Evolutionary conservation across 2,329 filamentous ascomycete species (phyloP).

Genomic region (Macrophomina pseudophaseolina): DNA sequence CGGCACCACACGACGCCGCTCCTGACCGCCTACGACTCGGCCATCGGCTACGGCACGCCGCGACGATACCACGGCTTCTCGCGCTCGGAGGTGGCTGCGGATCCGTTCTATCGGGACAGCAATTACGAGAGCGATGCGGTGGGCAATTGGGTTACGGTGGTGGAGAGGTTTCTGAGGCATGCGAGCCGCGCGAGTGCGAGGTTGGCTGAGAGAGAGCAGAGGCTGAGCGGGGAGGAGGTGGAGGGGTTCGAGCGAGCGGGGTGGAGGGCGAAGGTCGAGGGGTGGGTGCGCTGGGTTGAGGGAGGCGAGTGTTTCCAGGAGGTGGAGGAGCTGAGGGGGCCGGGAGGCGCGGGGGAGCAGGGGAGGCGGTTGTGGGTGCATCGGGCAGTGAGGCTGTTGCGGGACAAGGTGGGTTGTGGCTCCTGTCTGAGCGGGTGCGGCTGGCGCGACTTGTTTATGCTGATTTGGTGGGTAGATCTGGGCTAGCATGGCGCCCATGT

Average conservation of each 20-base stretch:
- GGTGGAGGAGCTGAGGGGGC: not conserved
- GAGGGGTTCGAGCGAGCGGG: not conserved
- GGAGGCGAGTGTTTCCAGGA: not conserved
- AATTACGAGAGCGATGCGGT: constrained; percentile 4
- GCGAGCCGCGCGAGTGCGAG: not conserved
- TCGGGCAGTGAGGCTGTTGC: constrained; percentile 4
- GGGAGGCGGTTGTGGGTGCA: not conserved
- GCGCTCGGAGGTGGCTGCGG: not conserved
- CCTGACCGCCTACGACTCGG: constrained; percentile 16
- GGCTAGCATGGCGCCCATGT: constrained; percentile 9
- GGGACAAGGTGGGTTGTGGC: not conserved
- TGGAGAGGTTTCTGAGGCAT: not conserved
- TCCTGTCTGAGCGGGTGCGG: not conserved
- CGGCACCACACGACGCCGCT: not conserved
- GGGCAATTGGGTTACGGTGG: not conserved
- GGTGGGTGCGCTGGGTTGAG: not conserved
- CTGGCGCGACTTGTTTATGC: too few relatives aligned
- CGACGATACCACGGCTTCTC: not conserved
- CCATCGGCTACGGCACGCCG: constrained; percentile 15
- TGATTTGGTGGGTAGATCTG: not conserved
- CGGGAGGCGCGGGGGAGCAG: too few relatives aligned
- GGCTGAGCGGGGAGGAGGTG: not conserved
- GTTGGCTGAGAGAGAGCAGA: not conserved
- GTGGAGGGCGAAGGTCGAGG: not conserved
- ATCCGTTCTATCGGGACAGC: not conserved